These are phyloP conservation scores for Crithidia bombi DNA, from an alignment of 208 protist genomes.

Conservation along the genomic window DNA sequence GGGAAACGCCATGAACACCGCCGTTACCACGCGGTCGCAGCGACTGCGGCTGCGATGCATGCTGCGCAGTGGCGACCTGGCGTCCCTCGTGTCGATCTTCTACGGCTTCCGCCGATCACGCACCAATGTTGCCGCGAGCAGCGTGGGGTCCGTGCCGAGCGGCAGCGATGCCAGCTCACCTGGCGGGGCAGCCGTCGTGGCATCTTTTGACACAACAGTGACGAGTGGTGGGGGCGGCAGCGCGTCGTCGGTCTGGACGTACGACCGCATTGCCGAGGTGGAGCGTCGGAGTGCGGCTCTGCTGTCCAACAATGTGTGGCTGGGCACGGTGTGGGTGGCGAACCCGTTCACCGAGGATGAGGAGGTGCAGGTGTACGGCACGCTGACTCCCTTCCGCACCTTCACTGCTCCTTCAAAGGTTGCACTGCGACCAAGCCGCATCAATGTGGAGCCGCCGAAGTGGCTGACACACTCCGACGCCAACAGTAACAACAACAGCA, in stretches of 20 bases:
- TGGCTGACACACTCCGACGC: conserved; percentile 1
- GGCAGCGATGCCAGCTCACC: not conserved
- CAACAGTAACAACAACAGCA: not conserved
- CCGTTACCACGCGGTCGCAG: conserved; percentile 27
- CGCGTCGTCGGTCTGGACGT: conserved; percentile 33
- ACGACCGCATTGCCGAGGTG: conserved; percentile 60
- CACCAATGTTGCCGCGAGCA: conserved; percentile 6
- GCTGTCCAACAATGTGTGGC: conserved; percentile 73
- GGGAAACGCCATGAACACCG: no score
- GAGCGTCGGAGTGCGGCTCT: conserved; percentile 47
- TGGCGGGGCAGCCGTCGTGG: not conserved
- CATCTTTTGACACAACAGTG: not conserved
- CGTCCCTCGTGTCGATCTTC: conserved; percentile 52
- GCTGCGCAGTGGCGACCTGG: conserved; percentile 54
- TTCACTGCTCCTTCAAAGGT: conserved; percentile 54
- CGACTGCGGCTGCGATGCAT: conserved; percentile 76
- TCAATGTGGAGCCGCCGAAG: conserved; percentile 15
- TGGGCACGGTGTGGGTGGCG: conserved; percentile 69
- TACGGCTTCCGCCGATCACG: conserved; percentile 60
- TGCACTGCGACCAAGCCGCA: conserved; percentile 26
- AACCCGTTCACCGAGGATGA: conserved; percentile 76
- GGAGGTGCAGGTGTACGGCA: conserved; percentile 80
- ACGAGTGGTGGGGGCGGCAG: not conserved
- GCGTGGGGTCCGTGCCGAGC: not conserved
- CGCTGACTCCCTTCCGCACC: conserved; percentile 71